Evolutionary conservation across 176 grass and related monocot genomes (phyloP).

Genomic region (Musa itinerans): DNA sequence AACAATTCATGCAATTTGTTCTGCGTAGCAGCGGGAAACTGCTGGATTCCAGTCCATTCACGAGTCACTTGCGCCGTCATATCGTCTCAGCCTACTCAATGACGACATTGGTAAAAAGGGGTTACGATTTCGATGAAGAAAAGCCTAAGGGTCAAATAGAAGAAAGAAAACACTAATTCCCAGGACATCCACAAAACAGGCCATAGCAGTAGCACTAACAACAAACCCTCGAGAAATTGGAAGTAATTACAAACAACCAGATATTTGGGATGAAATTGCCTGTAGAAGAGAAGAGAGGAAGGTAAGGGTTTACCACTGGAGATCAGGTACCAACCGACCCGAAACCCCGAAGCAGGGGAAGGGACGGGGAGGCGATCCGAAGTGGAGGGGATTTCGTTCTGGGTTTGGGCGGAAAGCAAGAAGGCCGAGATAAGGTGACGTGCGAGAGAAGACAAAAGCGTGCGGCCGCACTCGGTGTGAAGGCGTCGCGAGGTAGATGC

Average conservation of each 20-base stretch:
- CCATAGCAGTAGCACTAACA: too few species aligned
- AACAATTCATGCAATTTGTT: constrained; percentile 22
- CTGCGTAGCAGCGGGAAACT: constrained; percentile 6
- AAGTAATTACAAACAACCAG: background rate
- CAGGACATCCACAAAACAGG: too few species aligned
- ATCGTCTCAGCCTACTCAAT: background rate
- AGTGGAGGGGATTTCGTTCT: background rate
- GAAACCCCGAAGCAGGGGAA: background rate
- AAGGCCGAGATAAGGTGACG: background rate
- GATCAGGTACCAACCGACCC: background rate
- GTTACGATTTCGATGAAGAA: too few species aligned
- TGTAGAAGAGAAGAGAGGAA: background rate
- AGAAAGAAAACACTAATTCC: too few species aligned
- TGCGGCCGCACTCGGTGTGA: background rate
- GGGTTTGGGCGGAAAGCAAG: background rate
- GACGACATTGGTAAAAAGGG: too few species aligned
- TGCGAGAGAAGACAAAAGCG: background rate
- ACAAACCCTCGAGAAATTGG: too few species aligned
- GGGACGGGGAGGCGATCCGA: background rate
- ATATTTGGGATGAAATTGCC: background rate
- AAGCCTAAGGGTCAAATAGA: too few species aligned
- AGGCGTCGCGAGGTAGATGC: too few species aligned
- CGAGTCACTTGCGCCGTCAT: constrained; percentile 5
- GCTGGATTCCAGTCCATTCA: constrained; percentile 5
- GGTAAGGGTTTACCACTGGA: background rate